A percentile compares a stretch with the other conserved stretches of the same genome.
Conservation (phyloP, 768 basidiomycete species). For the Termitomyces sp. region DNA sequence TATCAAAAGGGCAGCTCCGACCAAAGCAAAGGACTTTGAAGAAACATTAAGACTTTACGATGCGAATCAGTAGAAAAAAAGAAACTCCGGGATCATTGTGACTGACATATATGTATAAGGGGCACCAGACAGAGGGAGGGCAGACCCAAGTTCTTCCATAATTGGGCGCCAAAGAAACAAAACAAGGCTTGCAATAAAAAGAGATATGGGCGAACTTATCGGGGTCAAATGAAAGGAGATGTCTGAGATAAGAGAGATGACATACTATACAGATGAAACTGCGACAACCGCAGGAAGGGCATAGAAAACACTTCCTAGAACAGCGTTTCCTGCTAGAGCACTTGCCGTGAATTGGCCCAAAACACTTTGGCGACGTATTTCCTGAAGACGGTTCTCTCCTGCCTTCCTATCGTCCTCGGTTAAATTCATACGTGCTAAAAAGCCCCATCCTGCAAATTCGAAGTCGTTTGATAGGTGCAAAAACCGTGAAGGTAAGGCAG, state of each 20-base stretch:
- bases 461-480: conserved; percentile 56
- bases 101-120: conserved; percentile 65
- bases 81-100: background rate
- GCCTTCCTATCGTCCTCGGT: conserved; percentile 31
- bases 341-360: conserved; percentile 63
- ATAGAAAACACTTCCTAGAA: conserved; percentile 66
- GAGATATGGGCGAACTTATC: conserved; percentile 59
- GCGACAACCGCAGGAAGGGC: conserved; percentile 60
- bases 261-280: conserved; percentile 59
- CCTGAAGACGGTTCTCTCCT: conserved; percentile 25
- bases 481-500: conserved; percentile 50
- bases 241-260: conserved; percentile 5
- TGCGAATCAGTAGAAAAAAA: background rate
- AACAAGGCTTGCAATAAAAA: conserved; percentile 55
- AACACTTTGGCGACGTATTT: conserved; percentile 26
- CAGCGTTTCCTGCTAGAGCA: conserved; percentile 61
- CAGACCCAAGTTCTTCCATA: conserved; percentile 67
- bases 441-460: conserved; percentile 73
- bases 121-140: conserved; percentile 63
- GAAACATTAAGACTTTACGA: conserved; percentile 51
- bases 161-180: conserved; percentile 71
- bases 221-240: background rate
- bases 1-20: conserved; percentile 63
- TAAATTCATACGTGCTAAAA: conserved; percentile 40
- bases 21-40: conserved; percentile 52